A percentile compares a stretch with the other conserved stretches of the same genome.
phyloP scores from a whole-genome alignment of 2,329 filamentous ascomycete genomes.

The Ilyonectria destructans region DNA sequence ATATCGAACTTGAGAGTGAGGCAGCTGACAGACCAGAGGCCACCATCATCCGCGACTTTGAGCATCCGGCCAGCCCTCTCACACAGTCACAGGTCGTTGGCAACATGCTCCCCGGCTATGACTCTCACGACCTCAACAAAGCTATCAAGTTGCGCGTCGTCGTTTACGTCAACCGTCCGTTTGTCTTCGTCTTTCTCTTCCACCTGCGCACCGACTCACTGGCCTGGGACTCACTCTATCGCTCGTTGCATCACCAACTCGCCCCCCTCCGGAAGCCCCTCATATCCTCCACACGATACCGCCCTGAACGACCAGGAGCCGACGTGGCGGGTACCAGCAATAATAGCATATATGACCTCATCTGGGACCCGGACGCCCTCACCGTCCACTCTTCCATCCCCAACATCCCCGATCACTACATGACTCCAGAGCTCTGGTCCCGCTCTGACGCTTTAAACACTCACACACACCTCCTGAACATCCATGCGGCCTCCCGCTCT shows the following conservation, averaged over 20 bases:
- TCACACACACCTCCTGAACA: conserved; percentile 75
- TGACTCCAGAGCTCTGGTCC: conserved; percentile 64
- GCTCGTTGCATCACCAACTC: conserved; percentile 74
- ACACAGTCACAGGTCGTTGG: conserved; percentile 55
- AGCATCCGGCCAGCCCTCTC: conserved; percentile 53
- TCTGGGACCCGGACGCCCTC: conserved; percentile 73
- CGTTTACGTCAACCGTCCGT: conserved; percentile 82
- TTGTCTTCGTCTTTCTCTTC: conserved; percentile 86
- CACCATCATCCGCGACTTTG: conserved; percentile 63
- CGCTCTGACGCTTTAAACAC: conserved; percentile 76
- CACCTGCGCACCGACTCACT: conserved; percentile 70
- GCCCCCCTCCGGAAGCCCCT: conserved; percentile 72
- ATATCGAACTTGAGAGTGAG: conserved; percentile 73
- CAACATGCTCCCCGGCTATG: conserved; percentile 52
- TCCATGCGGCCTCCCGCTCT: conserved; percentile 63
- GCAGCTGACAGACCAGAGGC: conserved; percentile 59
- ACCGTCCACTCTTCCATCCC: conserved; percentile 77
- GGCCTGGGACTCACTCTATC: conserved; percentile 70
- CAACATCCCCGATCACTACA: conserved; percentile 71
- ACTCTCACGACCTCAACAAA: conserved; percentile 68
- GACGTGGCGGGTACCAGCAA: conserved; percentile 49
- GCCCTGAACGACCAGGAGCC: conserved; percentile 63
- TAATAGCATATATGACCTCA: conserved; percentile 71
- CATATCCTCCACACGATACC: conserved; percentile 70
- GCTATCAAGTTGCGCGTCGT: conserved; percentile 76